phyloP scores from a whole-genome alignment of 2,329 filamentous ascomycete species.

The Corinectria fuckeliana region DNA sequence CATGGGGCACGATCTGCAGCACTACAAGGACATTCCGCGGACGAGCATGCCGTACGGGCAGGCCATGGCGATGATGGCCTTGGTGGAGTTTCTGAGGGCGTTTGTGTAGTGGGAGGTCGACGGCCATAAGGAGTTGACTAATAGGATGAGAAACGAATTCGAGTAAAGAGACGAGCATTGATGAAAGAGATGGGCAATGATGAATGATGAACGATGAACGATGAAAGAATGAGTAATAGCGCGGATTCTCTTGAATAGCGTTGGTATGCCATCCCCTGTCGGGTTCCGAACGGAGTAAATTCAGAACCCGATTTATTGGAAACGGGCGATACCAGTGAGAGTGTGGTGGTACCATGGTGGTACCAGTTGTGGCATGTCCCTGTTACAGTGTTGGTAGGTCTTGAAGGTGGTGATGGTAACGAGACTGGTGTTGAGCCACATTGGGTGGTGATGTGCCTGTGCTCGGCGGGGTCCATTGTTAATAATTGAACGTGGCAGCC shows the following conservation, averaged over 20 bases:
- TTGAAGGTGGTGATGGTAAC: no score
- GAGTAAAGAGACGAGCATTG: neutral
- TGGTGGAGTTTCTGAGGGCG: slow-evolving; percentile 74
- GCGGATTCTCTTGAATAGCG: no score
- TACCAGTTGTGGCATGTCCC: no score
- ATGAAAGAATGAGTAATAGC: neutral
- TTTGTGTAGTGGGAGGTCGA: no score
- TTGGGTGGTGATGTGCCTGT: no score
- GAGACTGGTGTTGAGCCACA: no score
- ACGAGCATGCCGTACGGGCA: slow-evolving; percentile 88
- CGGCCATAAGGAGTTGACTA: no score
- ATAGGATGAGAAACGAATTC: neutral
- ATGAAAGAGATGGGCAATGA: neutral
- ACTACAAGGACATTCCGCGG: slow-evolving; percentile 77
- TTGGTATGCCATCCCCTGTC: neutral
- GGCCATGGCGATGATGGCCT: slow-evolving; percentile 82
- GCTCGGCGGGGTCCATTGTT: no score
- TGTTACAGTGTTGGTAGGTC: no score
- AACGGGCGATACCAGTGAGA: neutral
- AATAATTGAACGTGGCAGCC: no score
- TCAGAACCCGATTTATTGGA: neutral
- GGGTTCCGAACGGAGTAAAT: neutral
- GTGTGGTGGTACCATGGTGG: neutral
- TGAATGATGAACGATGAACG: neutral
- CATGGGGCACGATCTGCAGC: slow-evolving; percentile 76